Base-by-base conservation (phyloP, 2,329 filamentous ascomycete genomes). In the Endoconidiophora polonica region DNA sequence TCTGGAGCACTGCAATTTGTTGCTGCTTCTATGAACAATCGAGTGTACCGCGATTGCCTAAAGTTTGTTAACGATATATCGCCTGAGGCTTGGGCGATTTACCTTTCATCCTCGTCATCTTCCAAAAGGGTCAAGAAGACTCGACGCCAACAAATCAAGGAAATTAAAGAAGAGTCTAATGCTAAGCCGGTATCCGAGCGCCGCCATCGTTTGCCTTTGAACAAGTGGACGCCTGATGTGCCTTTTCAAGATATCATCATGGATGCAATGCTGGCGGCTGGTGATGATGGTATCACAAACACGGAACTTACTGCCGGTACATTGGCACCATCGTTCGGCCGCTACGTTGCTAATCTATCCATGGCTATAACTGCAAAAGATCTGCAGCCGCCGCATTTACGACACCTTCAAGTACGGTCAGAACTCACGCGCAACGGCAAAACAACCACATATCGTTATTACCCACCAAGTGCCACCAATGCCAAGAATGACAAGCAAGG, bases 41-140 rank as follows among this genome's bases (percentile, higher is more conserved):
- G 69, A 49, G 63, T 79, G 4, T 78, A 73, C 63, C 77, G 76
- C 55, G 75, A 79, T 56, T 80, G 77, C 56, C 66, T 80, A 54
- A 75, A 74, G 55, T 79, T 71, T 51, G 62, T 71, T 44, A 66
- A 75, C 42, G 73, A 78, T 5, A 68, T 77, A 29, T 74, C 69
- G 10, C 57, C 68, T 1, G 69, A 72, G 20, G 76, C 79, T 55
- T 79, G 76, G 75, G 64, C 67, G 5, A 62, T 68, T 16, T 76
- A 73, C 52, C 63, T 76, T 14, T 53, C 51, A 5, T 46, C 43
- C 12, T 53, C 52, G 3, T 37, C 38, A 22, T 33, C 29, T 12
- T 44, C 48, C 14, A 53, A 53, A 45, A 53, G 48, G 36, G 29
- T 50, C 38, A 53, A 48, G 24, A 53, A 53, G 44, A 53, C 47